phyloP scores from a whole-genome alignment of 2,329 filamentous ascomycete genomes.

The Diaporthe citriasiana region DNA sequence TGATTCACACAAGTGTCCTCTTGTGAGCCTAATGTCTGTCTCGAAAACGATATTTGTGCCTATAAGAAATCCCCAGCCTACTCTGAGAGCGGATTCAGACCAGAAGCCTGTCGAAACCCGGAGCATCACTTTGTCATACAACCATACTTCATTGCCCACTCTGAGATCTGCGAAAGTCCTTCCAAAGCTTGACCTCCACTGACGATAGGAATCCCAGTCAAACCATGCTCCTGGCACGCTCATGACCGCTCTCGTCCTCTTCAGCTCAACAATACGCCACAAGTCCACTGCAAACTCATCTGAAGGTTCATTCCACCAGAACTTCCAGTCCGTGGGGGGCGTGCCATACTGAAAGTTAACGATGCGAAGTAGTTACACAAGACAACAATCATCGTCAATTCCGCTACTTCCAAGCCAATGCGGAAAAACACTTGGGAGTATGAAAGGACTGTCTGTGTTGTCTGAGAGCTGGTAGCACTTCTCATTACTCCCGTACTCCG shows the following conservation, averaged over 20 bases:
- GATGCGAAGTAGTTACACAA: not conserved
- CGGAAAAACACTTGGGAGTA: not conserved
- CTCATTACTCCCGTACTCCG: not conserved
- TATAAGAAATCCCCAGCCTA: too few relatives aligned
- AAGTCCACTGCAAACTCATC: conserved; percentile 3
- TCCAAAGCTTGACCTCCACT: too few relatives aligned
- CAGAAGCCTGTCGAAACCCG: too few relatives aligned
- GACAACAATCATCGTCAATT: not conserved
- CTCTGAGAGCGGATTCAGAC: too few relatives aligned
- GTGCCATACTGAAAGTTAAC: not conserved
- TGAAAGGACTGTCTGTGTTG: accelerated
- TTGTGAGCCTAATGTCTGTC: too few relatives aligned
- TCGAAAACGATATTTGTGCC: too few relatives aligned
- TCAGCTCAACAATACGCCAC: not conserved
- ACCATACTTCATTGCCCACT: too few relatives aligned
- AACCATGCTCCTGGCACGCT: not conserved
- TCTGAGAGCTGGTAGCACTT: not conserved
- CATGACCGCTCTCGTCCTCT: not conserved
- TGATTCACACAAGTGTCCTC: too few relatives aligned
- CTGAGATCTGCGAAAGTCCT: too few relatives aligned
- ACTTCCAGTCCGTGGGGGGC: not conserved
- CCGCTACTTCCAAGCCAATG: not conserved
- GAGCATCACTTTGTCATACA: too few relatives aligned
- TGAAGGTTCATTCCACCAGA: conserved; percentile 12
- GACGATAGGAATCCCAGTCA: not conserved